Evolutionary conservation across 2,329 filamentous ascomycete species (phyloP).

Genomic region (Thielaviopsis cerberus): DNA sequence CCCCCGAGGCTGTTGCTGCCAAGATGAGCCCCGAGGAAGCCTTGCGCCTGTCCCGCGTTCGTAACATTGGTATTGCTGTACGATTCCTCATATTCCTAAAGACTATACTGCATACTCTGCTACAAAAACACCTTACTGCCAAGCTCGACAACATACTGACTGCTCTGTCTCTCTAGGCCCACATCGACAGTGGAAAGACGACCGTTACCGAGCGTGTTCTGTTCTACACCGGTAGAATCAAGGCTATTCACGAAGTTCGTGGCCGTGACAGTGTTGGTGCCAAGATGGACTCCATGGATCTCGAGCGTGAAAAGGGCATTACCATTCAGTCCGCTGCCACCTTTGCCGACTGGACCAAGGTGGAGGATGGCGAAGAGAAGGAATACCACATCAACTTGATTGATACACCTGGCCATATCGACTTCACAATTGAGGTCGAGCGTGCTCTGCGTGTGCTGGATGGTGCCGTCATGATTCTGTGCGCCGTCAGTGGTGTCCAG

Average conservation of each 20-base stretch:
- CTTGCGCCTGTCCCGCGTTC: conserved; percentile 57
- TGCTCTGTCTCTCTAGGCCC: conserved; percentile 39
- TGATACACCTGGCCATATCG: conserved; percentile 94
- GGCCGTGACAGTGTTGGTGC: conserved; percentile 88
- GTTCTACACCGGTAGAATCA: conserved; percentile 94
- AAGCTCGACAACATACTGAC: not conserved
- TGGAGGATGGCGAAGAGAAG: conserved; percentile 64
- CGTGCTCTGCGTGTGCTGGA: conserved; percentile 85
- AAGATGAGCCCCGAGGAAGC: conserved; percentile 68
- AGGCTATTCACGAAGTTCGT: conserved; percentile 89
- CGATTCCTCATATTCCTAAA: conserved; percentile 19
- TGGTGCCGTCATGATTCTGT: conserved; percentile 95
- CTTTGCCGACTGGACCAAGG: conserved; percentile 92
- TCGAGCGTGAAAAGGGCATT: conserved; percentile 83
- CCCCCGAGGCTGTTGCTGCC: conserved; percentile 46
- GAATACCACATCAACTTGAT: conserved; percentile 97
- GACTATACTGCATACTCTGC: not conserved
- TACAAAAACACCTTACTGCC: not conserved
- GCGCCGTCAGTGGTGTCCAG: conserved; percentile 91
- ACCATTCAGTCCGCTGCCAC: conserved; percentile 97
- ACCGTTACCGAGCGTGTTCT: conserved; percentile 91
- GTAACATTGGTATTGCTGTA: conserved; percentile 96
- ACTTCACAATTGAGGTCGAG: conserved; percentile 98
- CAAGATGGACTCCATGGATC: conserved; percentile 99
- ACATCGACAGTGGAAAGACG: conserved; percentile 97